Evolutionary conservation across 2,329 filamentous ascomycete genomes (phyloP).

Genomic region (Xylaria sp.): DNA sequence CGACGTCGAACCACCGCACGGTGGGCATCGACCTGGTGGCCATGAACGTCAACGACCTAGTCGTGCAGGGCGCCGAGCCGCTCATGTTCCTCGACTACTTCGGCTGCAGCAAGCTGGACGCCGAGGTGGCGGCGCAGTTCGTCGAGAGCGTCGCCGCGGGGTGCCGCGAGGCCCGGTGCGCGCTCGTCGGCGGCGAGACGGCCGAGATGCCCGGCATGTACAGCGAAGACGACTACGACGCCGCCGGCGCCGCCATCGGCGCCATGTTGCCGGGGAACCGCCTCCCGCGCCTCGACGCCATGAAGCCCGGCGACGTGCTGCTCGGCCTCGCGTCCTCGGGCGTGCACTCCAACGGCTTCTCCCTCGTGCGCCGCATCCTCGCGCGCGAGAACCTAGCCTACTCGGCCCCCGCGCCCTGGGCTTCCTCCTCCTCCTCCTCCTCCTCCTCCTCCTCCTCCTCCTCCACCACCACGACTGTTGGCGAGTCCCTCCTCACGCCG

Average conservation of each 20-base stretch:
- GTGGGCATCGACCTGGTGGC: conserved; percentile 97
- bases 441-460: background rate
- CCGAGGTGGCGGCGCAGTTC: conserved; percentile 82
- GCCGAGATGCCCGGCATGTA: conserved; percentile 99
- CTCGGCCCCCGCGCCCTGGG: conserved; percentile 80
- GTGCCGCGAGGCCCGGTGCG: conserved; percentile 85
- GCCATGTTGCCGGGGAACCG: conserved; percentile 76
- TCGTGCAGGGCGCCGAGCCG: conserved; percentile 94
- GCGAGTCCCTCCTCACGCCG: conserved; percentile 83
- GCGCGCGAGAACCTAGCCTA: conserved; percentile 77
- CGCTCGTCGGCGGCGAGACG: conserved; percentile 95
- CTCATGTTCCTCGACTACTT: conserved; percentile 99
- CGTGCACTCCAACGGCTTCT: conserved; percentile 97
- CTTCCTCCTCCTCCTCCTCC: conserved; percentile 48
- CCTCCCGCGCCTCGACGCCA: conserved; percentile 78
- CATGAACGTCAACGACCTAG: conserved; percentile 98
- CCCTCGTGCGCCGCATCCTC: conserved; percentile 90
- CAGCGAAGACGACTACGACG: conserved; percentile 87
- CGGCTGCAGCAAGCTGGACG: conserved; percentile 87
- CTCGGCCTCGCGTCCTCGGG: conserved; percentile 87
- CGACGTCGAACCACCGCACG: conserved; percentile 88
- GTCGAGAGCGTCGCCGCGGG: conserved; percentile 90
- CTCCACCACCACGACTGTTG: conserved; percentile 57
- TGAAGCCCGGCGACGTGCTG: conserved; percentile 85
- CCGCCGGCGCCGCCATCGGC: conserved; percentile 88